Percentiles rank a stretch among this genome's conserved stretches.
Evolutionary conservation across 768 basidiomycete genomes (phyloP).

Genomic region (Artomyces pyxidatus): DNA sequence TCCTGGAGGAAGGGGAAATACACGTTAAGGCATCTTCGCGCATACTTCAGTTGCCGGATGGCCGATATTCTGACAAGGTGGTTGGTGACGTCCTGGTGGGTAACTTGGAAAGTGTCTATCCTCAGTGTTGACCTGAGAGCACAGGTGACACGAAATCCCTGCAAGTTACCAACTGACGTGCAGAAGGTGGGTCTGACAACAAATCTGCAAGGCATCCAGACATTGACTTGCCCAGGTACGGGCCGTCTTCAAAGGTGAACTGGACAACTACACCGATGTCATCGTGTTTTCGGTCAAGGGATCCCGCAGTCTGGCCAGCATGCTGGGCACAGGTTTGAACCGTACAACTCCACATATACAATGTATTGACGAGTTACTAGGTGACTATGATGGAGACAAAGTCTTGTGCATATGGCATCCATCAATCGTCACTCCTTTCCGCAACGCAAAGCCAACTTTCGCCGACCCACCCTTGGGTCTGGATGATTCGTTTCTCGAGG

Average conservation of each 20-base stretch:
- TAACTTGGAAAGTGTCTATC: not conserved
- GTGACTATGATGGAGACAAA: slow-evolving; percentile 69
- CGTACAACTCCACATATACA: not conserved
- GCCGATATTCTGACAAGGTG: slow-evolving; percentile 39
- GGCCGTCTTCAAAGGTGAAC: slow-evolving; percentile 43
- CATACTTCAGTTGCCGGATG: slow-evolving; percentile 34
- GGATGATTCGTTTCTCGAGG: slow-evolving; percentile 30
- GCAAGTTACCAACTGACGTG: slow-evolving; percentile 60
- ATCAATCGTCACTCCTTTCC: slow-evolving; percentile 44
- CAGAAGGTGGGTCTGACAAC: slow-evolving; percentile 51
- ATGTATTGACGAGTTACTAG: slow-evolving; percentile 22
- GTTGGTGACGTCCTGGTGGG: slow-evolving; percentile 50
- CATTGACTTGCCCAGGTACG: slow-evolving; percentile 32
- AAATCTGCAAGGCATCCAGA: too few relatives aligned
- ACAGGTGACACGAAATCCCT: slow-evolving; percentile 59
- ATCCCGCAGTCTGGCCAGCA: slow-evolving; percentile 46
- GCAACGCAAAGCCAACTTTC: slow-evolving; percentile 40
- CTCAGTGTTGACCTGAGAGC: not conserved
- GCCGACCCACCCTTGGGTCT: slow-evolving; percentile 43
- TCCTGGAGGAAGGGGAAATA: slow-evolving; percentile 46
- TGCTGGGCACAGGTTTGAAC: slow-evolving; percentile 52
- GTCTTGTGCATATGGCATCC: slow-evolving; percentile 52
- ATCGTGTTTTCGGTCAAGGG: slow-evolving; percentile 35
- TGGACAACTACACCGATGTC: slow-evolving; percentile 46
- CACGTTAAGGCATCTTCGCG: slow-evolving; percentile 44